A percentile compares a stretch with the other conserved stretches of the same genome.
phyloP scores from a whole-genome alignment of 768 basidiomycete genomes.

The Auricularia heimuer region DNA sequence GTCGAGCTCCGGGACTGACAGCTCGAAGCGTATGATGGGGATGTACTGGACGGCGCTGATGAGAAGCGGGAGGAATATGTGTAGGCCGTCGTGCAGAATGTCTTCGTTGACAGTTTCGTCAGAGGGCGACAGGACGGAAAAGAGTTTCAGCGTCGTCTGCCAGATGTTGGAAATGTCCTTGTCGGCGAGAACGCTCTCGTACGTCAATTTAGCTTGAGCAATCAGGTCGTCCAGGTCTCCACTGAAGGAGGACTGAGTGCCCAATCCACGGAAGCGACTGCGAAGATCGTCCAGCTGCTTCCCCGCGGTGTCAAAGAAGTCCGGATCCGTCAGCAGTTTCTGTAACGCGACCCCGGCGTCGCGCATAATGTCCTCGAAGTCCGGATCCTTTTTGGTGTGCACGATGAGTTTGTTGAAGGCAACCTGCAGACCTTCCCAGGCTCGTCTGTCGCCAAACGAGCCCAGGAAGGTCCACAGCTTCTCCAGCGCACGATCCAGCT shows the following conservation, averaged over 20 bases:
- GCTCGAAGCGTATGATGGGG: background rate
- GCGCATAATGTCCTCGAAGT: background rate
- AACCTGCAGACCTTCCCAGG: background rate
- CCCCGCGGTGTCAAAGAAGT: background rate
- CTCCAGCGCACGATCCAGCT: constrained; percentile 1
- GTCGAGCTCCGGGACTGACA: background rate
- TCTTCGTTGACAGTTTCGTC: background rate
- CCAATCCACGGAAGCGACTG: background rate
- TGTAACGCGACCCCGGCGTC: background rate
- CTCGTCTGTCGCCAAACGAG: background rate
- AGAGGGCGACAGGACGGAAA: background rate
- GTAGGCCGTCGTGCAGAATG: background rate
- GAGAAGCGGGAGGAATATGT: background rate
- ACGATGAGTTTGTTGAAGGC: background rate
- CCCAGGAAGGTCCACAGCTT: background rate
- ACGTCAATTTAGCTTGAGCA: background rate
- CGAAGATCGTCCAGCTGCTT: background rate
- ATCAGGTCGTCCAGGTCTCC: background rate
- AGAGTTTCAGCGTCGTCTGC: background rate
- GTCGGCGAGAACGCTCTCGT: background rate
- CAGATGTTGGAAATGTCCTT: background rate
- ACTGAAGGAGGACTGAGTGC: background rate
- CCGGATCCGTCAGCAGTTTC: background rate
- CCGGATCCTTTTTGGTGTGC: background rate
- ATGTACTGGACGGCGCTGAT: background rate